Conservation (phyloP, 2,329 filamentous ascomycete genomes). For the Neonectria neomacrospora region DNA sequence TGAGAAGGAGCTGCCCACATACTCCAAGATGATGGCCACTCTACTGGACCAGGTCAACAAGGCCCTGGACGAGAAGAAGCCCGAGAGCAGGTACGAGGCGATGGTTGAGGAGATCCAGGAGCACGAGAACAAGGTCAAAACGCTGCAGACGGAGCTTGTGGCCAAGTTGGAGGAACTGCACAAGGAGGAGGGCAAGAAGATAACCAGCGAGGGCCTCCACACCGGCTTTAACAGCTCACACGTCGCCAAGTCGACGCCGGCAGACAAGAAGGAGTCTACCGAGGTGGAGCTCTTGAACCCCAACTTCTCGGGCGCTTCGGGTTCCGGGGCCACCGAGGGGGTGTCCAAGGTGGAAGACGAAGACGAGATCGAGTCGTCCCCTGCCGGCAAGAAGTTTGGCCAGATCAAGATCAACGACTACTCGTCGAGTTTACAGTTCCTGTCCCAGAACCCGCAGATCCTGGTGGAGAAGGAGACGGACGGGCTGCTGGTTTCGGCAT, state of each 20-base stretch:
- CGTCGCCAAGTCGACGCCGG: constrained; percentile 70
- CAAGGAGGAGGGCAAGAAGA: constrained; percentile 86
- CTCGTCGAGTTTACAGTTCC: constrained; percentile 76
- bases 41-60: constrained; percentile 92
- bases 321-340: constrained; percentile 30
- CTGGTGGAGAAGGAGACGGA: constrained; percentile 89
- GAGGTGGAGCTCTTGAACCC: constrained; percentile 83
- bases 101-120: constrained; percentile 82
- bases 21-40: constrained; percentile 99
- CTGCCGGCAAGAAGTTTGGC: constrained; percentile 83
- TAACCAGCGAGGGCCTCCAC: constrained; percentile 90
- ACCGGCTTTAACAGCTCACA: constrained; percentile 91
- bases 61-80: constrained; percentile 81
- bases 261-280: constrained; percentile 59
- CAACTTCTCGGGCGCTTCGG: constrained; percentile 48
- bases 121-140: constrained; percentile 81
- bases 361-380: constrained; percentile 80
- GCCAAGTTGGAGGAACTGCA: constrained; percentile 83
- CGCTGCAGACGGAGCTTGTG: constrained; percentile 79
- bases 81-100: constrained; percentile 73
- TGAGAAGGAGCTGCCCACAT: constrained; percentile 80
- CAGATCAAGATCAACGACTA: constrained; percentile 82
- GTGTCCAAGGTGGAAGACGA: constrained; percentile 62
- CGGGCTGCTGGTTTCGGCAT: constrained; percentile 88
- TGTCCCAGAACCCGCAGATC: constrained; percentile 81